A percentile compares a stretch with the other conserved stretches of the same genome.
These are phyloP conservation scores for Arctium lappa DNA, from an alignment of 129 eudicot genomes.

Conservation along the genomic window DNA sequence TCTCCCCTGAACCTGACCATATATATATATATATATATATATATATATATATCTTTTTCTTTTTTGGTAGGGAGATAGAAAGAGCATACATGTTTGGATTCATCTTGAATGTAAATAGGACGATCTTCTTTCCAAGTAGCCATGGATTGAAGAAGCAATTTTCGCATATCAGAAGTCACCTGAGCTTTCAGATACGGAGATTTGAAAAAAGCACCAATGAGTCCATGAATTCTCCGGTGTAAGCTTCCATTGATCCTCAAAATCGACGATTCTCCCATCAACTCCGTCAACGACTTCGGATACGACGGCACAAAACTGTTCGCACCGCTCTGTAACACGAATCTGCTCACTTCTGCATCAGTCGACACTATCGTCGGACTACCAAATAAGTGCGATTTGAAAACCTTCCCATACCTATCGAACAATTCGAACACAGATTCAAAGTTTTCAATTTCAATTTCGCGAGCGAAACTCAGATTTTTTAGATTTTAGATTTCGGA, in stretches of 20 bases:
- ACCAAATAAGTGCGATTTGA: constrained; percentile 95
- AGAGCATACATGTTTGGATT: constrained; percentile 62
- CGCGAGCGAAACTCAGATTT: background rate
- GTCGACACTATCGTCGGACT: constrained; percentile 83
- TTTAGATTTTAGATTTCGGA: background rate
- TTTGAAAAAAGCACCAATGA: constrained; percentile 81
- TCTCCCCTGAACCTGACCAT: too few relatives aligned
- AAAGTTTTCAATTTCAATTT: background rate
- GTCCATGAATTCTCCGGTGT: constrained; percentile 84
- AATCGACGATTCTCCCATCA: constrained; percentile 91
- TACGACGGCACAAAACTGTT: constrained; percentile 78
- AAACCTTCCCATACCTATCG: constrained; percentile 85
- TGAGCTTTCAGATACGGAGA: constrained; percentile 76
- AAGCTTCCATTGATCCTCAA: constrained; percentile 71
- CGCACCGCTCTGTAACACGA: constrained; percentile 72
- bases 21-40: too few relatives aligned
- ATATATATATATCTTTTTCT: too few relatives aligned
- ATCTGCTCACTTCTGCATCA: constrained; percentile 80
- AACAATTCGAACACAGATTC: background rate
- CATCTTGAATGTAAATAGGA: constrained; percentile 75
- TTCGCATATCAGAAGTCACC: constrained; percentile 66
- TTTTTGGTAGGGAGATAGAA: background rate
- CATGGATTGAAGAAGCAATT: constrained; percentile 55
- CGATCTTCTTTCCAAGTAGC: constrained; percentile 58
- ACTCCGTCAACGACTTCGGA: constrained; percentile 80